Evolutionary conservation across 495 filamentous ascomycete genomes (phyloP), one percentile per base, ranked within the genome.

Genomic region (Neurospora discreta): DNA sequence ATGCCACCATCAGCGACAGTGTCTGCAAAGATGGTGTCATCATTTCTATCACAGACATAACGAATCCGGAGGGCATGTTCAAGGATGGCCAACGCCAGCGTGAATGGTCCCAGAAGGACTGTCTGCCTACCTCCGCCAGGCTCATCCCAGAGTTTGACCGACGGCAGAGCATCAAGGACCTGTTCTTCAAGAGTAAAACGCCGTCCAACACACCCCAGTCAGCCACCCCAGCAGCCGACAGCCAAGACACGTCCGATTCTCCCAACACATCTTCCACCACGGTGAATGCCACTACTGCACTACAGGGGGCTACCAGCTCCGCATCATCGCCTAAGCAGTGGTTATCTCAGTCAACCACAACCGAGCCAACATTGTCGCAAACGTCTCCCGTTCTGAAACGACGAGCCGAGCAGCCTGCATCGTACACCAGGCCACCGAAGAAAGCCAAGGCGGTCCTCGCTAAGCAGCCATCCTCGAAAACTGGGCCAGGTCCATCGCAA

Each of bases 131-230:
- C 1, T 97, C 94, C 9, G 93, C 90, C 0, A 93, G 89, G 74
- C 84, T 95, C 18, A 90, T 97, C 52, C 91, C 93, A 0, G 94
- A 98, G 77, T 98, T 97, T 73, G 88, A 93, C 73, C 89, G 89
- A 67, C 89, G 94, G 4, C 86, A 89, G 73, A 97, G 83, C 76
- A 97, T 98, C 76, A 93, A 91, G 72, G 94, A 97, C 73, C 97
- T 98, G 94, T 97, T 98, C 74, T 86, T 83, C 42, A 93, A 88
- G 77, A 87, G 85, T 70, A 69, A 79, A 8, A 39, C 73, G 6
- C 58, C 75, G 1, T 60, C 52, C 26, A 33, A 26, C 15, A 39
- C 73, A 41, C 16, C 75, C 2, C 74, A 42, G 58, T 72, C 75
- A 38, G n/a, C 70, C 3, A 20, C 20, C 13, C 20, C 41, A 40